Percentiles rank a stretch among this genome's conserved stretches.
Evolutionary conservation across 441 rosid species (phyloP).

Genomic region (Bocquillonia castaneifolia): DNA sequence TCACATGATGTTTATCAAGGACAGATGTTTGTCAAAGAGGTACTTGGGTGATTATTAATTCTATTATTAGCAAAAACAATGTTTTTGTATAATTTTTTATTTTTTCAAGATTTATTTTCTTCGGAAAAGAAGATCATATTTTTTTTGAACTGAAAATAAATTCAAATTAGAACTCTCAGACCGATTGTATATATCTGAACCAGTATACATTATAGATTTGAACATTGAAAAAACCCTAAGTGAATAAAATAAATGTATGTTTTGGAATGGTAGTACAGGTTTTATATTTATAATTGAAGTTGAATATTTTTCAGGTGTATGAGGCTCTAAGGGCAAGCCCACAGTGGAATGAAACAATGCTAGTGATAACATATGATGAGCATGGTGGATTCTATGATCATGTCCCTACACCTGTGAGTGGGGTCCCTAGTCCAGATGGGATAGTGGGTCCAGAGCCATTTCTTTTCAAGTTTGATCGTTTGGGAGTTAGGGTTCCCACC

Average conservation of each 20-base stretch:
- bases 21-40: conserved; percentile 45
- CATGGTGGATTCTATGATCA: conserved; percentile 90
- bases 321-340: conserved; percentile 81
- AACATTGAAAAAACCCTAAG: too few species aligned
- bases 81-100: neutral
- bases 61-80: too few species aligned
- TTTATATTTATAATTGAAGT: neutral
- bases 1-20: conserved; percentile 85
- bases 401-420: conserved; percentile 68
- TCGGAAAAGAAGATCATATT: too few species aligned
- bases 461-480: conserved; percentile 52
- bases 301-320: conserved; percentile 43
- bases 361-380: conserved; percentile 78
- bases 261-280: neutral
- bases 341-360: conserved; percentile 73
- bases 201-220: too few species aligned
- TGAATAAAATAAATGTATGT: too few species aligned
- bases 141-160: too few species aligned
- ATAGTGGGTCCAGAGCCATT: conserved; percentile 71
- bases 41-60: too few species aligned
- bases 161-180: too few species aligned
- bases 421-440: conserved; percentile 83
- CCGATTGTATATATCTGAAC: too few species aligned
- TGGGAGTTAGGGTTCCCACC: conserved; percentile 81
- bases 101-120: neutral